Evolutionary conservation across 805 yeast species (phyloP).

Genomic region (Yarrowia hollandica): DNA sequence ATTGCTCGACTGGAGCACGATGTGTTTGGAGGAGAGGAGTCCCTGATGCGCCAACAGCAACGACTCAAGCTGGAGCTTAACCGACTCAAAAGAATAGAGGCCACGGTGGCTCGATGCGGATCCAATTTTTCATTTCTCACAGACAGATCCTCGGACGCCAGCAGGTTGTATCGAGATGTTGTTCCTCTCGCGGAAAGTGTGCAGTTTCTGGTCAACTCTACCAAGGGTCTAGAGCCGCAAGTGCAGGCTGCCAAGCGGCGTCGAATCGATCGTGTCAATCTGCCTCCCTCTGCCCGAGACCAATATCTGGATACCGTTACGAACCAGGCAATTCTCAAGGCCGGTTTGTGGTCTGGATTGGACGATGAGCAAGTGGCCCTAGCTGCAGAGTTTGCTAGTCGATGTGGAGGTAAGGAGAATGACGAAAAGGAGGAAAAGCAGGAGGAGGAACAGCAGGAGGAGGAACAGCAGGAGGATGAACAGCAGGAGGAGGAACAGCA

Average conservation of each 20-base stretch:
- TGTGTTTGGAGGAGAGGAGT: conserved; percentile 28
- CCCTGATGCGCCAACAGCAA: conserved; percentile 11
- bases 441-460: neutral
- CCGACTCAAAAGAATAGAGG: neutral
- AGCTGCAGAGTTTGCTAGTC: neutral
- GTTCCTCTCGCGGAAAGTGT: conserved; percentile 18
- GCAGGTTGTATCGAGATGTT: neutral
- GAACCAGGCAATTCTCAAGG: neutral
- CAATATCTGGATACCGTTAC: conserved; percentile 23
- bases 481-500: no score
- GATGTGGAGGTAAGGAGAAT: neutral
- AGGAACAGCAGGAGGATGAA: no score
- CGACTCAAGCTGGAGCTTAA: conserved; percentile 3
- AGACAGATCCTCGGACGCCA: neutral
- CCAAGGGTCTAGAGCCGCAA: neutral
- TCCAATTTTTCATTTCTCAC: neutral
- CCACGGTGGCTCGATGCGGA: neutral
- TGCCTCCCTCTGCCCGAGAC: conserved; percentile 10
- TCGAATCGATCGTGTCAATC: neutral
- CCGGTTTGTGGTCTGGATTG: conserved; percentile 10
- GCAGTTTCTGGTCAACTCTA: conserved; percentile 15
- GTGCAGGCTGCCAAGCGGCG: neutral
- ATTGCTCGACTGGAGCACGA: conserved; percentile 32
- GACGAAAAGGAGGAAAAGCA: neutral
- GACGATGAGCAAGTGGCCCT: conserved; percentile 10